These are phyloP conservation scores for Fonsecaea erecta DNA, from an alignment of 2,329 filamentous ascomycete genomes.

Conservation along the genomic window DNA sequence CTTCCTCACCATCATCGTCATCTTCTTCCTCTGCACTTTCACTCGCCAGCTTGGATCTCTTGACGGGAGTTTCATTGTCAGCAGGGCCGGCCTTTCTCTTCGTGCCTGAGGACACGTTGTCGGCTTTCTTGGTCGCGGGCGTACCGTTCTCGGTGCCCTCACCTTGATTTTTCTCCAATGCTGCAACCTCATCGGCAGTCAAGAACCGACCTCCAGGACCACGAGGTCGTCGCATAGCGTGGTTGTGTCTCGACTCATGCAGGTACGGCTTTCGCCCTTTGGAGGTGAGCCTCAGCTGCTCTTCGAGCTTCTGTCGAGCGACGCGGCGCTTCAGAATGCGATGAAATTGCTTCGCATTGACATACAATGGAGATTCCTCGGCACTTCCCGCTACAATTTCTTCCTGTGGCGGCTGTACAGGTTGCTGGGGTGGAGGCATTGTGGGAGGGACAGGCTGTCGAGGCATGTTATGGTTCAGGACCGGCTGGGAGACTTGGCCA, in stretches of 20 bases:
- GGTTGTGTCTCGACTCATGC: conserved; percentile 96
- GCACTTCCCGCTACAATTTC: conserved; percentile 73
- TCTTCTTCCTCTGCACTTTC: conserved; percentile 59
- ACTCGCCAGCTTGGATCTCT: conserved; percentile 57
- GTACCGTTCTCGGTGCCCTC: conserved; percentile 43
- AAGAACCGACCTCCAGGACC: conserved; percentile 94
- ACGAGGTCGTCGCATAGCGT: conserved; percentile 93
- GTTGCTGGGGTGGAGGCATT: conserved; percentile 55
- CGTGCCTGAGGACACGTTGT: conserved; percentile 44
- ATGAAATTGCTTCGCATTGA: conserved; percentile 99
- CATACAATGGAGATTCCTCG: conserved; percentile 93
- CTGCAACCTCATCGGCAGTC: conserved; percentile 92
- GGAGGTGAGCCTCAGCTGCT: conserved; percentile 85
- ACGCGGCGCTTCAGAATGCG: conserved; percentile 93
- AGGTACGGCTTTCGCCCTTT: conserved; percentile 97
- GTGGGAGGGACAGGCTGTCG: conserved; percentile 58
- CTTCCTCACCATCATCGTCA: conserved; percentile 59
- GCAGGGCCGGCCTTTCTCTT: conserved; percentile 59
- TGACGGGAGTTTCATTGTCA: conserved; percentile 51
- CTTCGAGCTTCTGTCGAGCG: conserved; percentile 89
- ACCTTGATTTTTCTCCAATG: conserved; percentile 70
- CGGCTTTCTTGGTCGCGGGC: conserved; percentile 39
- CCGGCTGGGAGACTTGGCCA: conserved; percentile 72
- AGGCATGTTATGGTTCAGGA: conserved; percentile 69
- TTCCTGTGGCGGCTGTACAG: conserved; percentile 69